Base-by-base conservation (phyloP, 2,329 filamentous ascomycete species). In the Trichoderma koningiopsis region DNA sequence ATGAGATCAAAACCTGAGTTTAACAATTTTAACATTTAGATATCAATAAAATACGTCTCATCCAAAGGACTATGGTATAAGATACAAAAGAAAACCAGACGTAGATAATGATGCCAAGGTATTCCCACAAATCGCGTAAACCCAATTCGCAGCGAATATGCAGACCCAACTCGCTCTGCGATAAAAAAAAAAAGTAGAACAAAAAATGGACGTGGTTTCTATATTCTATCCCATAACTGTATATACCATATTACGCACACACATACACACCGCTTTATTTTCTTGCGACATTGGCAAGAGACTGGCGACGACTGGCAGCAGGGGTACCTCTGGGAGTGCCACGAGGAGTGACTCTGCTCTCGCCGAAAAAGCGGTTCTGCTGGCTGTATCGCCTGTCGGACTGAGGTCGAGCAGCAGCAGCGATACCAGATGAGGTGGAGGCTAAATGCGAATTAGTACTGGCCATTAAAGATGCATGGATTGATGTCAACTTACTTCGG, bases 331-430 rank as follows among this genome's bases (percentile, higher is more conserved):
- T 72, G 0, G 80, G 80, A 2, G 80, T 82, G 5, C 72, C 74
- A 19, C 77, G 74, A 5, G 80, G 80, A 1, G 80, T 82, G 0
- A 82, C 80, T 29, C 80, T 78, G 49, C 73, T 80, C 73, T 82
- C 80, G 1, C 80, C 80, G 58, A 82, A 81, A 75, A 82, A 82
- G 14, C 80, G 79, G 53, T 80, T 71, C 49, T 81, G 77, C 63
- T 82, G 80, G 68, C 80, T 81, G 73, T 77, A 82, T 7, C 75
- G 72, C 0, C 79, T 77, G 1, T 72, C 40, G 3, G 47, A 13
- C 14, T 55, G 35, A 29, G 37, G 57, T 43, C 74, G 72, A 3
- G 75, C 70, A 24, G 75, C 70, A 3, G 75, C 70, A 24, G 75
- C 70, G 16, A 66, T 40, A 7, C 56, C 70, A 4, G 72, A 72